Base-by-base conservation (phyloP, 495 filamentous ascomycete species). In the Chaetomium fimeti region DNA sequence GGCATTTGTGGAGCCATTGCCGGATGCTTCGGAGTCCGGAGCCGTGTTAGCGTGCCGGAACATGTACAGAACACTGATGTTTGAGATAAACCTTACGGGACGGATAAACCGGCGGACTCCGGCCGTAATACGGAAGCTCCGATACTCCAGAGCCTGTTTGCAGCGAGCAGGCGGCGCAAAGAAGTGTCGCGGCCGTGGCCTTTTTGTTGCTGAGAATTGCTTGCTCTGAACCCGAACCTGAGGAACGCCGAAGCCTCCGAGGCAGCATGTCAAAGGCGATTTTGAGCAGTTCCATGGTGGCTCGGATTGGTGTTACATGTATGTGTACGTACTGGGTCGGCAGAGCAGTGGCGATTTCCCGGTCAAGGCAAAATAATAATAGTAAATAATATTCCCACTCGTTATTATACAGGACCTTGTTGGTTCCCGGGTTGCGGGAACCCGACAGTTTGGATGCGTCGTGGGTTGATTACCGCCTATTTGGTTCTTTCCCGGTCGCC, bases 71-170 rank as follows among this genome's bases (percentile, higher is more conserved):
- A 32, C 20, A 57, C 16, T 22, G 9, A 32, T 5, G 32, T 20
- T 8, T 20, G 28, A 22, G 38, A 27, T 24, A 57, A 56, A 64
- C 22, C 74, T 66, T 68, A 77, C 77, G 84, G 0, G 81, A 80
- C 5, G 84, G 85, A 65, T 84, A 85, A 16, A 86, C 78, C 2
- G 81, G 76, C 0, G 81, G 79, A 40, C 73, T 75, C 20, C 61
- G 73, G 54, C 73, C 73, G 55, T 75, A 75, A 38, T 66, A 74
- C 1, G 73, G 70, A 6, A 74, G 43, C 32, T 75, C 71, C 4
- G 72, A 69, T 8, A 5, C 32, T 32, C 36, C 47, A 20, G 52
- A 49, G 53, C 43, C n/a, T 8, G 53, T 9, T 13, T 49, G 53
- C 29, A 60, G 9, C 47, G 60, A 62, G 16, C 55, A 42, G 22